Evolutionary conservation across 805 yeast species (phyloP), one percentile per base, ranked within the genome.

Genomic region (Hyphopichia homilentoma): DNA sequence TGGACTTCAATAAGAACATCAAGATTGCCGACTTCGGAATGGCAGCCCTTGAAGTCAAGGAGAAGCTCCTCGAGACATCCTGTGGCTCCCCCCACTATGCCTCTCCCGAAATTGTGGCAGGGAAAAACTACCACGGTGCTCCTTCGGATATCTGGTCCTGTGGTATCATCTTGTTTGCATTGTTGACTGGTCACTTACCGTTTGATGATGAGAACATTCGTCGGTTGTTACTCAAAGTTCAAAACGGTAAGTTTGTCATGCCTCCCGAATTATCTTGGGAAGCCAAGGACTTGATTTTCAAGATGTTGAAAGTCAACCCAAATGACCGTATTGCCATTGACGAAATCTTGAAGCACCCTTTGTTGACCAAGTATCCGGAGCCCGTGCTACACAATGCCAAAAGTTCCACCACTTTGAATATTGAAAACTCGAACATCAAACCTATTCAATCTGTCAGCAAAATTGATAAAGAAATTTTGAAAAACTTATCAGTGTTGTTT

Each of bases 51-150:
- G 97, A 93, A 57, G 76, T 86, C 19, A 75, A 75, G 33, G 90
- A 81, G 44, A 78, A 83, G 47, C 63, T 90, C 50, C 68, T 93
- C 36, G 97, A 90, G 57, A 93, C 98, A 4, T 81, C 94, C 13
- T 93, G 98, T 61, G 98, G 98, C 1, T 88, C 97, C 12, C 98
- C 98, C 6, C 98, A 93, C 58, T 93, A 93, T 59, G 98, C 97
- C 2, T 86, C 96, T 7, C 98, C 98, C 0, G 98, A 93, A 57
- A 90, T 93, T 45, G 97, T 93, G 7, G 84, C 96, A 8, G 98
- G 98, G 22, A 77, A 83, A 40, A 87, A 80, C 39, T 93, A 93
- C 57, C 97, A 93, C 53, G 98, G 98, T 9, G 88, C 95, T 19
- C 96, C 96, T 25, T 81, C 94, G 20, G 98, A 93, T 59, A 89